These are phyloP conservation scores for Coemansia sp. DNA, from an alignment of 192 early-diverging fungal species.

Conservation along the genomic window DNA sequence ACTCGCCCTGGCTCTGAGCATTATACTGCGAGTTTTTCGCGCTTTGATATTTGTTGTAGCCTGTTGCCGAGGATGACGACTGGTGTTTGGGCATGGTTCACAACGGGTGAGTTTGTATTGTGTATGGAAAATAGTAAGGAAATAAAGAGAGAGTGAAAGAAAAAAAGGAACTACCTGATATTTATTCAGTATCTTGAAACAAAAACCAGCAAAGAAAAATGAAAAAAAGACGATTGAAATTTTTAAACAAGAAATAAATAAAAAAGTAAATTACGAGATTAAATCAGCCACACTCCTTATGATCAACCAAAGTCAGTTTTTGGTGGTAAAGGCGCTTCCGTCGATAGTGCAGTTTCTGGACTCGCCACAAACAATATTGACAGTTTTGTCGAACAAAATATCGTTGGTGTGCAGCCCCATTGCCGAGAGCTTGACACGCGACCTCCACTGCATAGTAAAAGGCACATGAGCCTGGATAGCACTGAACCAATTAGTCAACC, in stretches of 20 bases:
- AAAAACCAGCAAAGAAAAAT: not conserved
- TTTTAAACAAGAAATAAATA: not conserved
- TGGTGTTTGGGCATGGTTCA: too few relatives aligned
- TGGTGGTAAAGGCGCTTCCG: conserved; percentile 5
- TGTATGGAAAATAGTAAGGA: not conserved
- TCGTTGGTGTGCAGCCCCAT: conserved; percentile 41
- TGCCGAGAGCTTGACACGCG: conserved; percentile 33
- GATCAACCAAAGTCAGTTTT: not conserved
- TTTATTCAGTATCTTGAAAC: too few relatives aligned
- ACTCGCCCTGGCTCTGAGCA: too few relatives aligned
- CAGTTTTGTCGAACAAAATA: conserved; percentile 45
- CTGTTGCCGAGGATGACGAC: not conserved
- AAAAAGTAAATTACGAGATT: not conserved
- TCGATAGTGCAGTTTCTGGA: conserved; percentile 26
- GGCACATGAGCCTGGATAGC: conserved; percentile 28
- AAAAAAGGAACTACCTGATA: not conserved
- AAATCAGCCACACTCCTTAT: not conserved
- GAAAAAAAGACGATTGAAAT: not conserved
- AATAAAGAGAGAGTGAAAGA: conserved; percentile 3
- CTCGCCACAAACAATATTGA: conserved; percentile 27
- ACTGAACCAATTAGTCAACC: conserved; percentile 38
- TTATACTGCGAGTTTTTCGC: too few relatives aligned
- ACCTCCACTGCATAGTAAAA: conserved; percentile 49
- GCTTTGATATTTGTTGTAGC: not conserved
- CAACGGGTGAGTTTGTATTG: not conserved